Percentiles rank a stretch among this genome's conserved stretches.
These are phyloP conservation scores for Volvox carteri DNA, from an alignment of 163 green algal genomes.

Conservation along the genomic window DNA sequence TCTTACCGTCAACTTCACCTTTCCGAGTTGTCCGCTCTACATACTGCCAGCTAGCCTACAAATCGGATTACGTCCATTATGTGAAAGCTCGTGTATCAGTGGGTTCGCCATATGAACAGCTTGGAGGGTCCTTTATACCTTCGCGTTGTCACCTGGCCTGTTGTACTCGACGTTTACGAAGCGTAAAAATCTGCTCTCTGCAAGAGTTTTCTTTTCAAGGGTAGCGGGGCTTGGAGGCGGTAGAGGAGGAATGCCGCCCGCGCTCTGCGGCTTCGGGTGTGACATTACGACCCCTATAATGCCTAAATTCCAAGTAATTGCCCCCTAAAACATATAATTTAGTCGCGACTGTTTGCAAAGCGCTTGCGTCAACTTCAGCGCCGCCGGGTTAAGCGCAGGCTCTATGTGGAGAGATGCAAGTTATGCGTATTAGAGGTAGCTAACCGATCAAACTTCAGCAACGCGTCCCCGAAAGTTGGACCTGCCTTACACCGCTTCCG, in stretches of 20 bases:
- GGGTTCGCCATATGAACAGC: neutral
- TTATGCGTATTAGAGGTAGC: no score
- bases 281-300: conserved; percentile 34
- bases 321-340: neutral
- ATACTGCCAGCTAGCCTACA: conserved; percentile 43
- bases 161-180: conserved; percentile 52
- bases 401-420: no score
- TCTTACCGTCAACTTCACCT: conserved; percentile 38
- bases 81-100: neutral
- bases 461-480: neutral
- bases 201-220: conserved; percentile 46
- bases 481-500: neutral
- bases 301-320: neutral
- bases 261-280: conserved; percentile 3
- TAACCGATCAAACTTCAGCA: no score
- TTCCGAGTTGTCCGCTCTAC: conserved; percentile 48
- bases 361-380: neutral
- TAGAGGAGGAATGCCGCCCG: neutral
- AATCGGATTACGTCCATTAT: neutral
- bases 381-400: neutral
- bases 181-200: conserved; percentile 40
- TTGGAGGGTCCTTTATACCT: conserved; percentile 1
- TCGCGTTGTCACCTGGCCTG: conserved; percentile 28
- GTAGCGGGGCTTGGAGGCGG: neutral
- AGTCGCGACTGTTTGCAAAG: neutral